Conservation (phyloP, 495 filamentous ascomycete genomes). For the Lasiosphaeria hispida region DNA sequence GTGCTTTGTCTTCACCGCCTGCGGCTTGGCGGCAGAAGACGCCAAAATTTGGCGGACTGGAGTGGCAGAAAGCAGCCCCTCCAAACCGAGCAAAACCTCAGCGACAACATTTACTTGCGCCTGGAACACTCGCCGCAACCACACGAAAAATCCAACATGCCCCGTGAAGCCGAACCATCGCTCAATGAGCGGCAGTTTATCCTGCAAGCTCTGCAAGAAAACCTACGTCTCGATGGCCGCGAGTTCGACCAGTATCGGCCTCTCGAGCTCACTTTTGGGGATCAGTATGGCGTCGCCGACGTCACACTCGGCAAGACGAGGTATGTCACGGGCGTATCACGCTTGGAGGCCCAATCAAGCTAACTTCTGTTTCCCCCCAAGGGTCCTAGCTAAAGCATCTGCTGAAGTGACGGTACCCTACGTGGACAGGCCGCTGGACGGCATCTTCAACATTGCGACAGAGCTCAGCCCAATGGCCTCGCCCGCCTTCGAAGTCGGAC, state of each 20-base stretch:
- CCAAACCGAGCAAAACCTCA: constrained; percentile 12
- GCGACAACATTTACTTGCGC: constrained; percentile 14
- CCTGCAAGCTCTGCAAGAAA: constrained; percentile 69
- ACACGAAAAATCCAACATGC: constrained; percentile 55
- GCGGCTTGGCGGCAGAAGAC: constrained; percentile 20
- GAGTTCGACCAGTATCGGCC: constrained; percentile 72
- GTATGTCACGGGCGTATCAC: constrained; percentile 40
- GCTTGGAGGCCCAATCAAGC: not conserved
- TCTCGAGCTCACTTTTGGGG: constrained; percentile 75
- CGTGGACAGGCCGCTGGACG: constrained; percentile 88
- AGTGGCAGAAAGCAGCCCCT: constrained; percentile 30
- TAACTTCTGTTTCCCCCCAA: constrained; percentile 34
- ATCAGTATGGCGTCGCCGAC: constrained; percentile 88
- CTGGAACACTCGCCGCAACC: constrained; percentile 4
- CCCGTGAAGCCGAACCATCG: constrained; percentile 83
- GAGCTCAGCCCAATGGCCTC: constrained; percentile 92
- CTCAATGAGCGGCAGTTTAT: constrained; percentile 75
- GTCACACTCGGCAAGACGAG: constrained; percentile 88
- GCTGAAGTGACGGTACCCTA: constrained; percentile 80
- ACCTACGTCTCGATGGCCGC: constrained; percentile 79
- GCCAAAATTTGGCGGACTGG: constrained; percentile 29
- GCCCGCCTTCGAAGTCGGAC: constrained; percentile 82
- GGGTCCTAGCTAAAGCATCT: constrained; percentile 81
- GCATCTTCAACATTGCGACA: constrained; percentile 84
- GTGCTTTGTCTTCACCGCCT: constrained; percentile 16